Percentiles rank a stretch among this genome's conserved stretches.
These are phyloP conservation scores for Cicer arietinum DNA, from an alignment of 306 rosid species.

Conservation along the genomic window DNA sequence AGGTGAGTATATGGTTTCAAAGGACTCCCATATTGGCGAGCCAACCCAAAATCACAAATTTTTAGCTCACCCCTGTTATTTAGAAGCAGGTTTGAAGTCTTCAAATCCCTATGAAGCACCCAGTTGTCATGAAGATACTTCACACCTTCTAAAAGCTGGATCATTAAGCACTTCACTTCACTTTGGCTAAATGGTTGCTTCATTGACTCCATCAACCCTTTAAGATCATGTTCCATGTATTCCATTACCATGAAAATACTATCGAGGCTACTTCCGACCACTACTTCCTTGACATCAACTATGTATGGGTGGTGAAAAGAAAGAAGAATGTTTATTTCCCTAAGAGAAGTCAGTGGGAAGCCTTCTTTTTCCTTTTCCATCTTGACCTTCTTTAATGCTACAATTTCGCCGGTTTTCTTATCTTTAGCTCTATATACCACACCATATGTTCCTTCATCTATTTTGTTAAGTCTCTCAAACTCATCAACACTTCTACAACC, in stretches of 20 bases:
- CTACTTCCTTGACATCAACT: constrained; percentile 99
- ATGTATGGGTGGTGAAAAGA: constrained; percentile 95
- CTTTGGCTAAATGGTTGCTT: constrained; percentile 98
- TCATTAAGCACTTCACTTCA: constrained; percentile 98
- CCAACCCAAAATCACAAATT: constrained; percentile 98
- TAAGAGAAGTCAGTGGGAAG: constrained; percentile 93
- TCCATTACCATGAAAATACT: constrained; percentile 99
- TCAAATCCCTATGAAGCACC: constrained; percentile 99
- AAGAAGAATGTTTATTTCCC: constrained; percentile 99
- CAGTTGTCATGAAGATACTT: constrained; percentile 99
- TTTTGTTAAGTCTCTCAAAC: constrained; percentile 96
- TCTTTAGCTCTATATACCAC: constrained; percentile 98
- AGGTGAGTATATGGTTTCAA: constrained; percentile 95
- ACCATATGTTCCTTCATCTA: constrained; percentile 98
- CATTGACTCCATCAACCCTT: constrained; percentile 96
- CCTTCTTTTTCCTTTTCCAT: constrained; percentile 99
- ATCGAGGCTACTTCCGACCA: constrained; percentile 96
- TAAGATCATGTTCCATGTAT: constrained; percentile 99
- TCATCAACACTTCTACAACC: constrained; percentile 99
- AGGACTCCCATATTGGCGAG: constrained; percentile 99
- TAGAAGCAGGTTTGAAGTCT: constrained; percentile 90
- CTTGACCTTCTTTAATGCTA: constrained; percentile 98
- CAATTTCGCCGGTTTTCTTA: constrained; percentile 88
- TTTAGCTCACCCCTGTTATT: constrained; percentile 97
- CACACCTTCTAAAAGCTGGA: constrained; percentile 90